These are phyloP conservation scores for Trichoderma asperellum DNA, from an alignment of 2,329 filamentous ascomycete species.

Conservation along the genomic window DNA sequence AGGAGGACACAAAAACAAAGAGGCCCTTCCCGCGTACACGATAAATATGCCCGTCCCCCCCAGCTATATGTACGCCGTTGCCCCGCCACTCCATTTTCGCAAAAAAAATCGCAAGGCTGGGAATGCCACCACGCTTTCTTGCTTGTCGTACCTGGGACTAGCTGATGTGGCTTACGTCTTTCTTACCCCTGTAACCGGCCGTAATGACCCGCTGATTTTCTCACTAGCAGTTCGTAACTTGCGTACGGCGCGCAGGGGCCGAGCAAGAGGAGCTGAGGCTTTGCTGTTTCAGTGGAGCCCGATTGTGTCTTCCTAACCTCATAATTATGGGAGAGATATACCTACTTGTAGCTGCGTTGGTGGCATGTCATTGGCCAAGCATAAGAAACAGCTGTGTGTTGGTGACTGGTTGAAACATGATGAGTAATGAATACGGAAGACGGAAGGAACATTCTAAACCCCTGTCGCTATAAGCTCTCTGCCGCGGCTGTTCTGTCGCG, in stretches of 20 bases:
- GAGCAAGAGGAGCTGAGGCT: background rate
- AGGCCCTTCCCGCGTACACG: background rate
- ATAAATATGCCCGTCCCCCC: background rate
- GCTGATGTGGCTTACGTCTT: conserved; percentile 12
- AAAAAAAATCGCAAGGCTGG: conserved; percentile 44
- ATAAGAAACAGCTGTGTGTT: background rate
- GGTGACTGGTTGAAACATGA: background rate
- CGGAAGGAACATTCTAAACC: background rate
- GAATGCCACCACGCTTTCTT: conserved; percentile 6
- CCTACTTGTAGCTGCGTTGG: background rate
- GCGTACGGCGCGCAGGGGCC: background rate
- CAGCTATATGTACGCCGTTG: conserved; percentile 48
- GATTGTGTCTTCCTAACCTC: conserved; percentile 8
- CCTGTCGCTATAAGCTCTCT: background rate
- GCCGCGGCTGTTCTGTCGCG: background rate
- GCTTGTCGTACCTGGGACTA: conserved; percentile 13
- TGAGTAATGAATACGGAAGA: background rate
- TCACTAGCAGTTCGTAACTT: background rate
- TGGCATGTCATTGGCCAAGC: conserved; percentile 1
- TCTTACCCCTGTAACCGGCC: background rate
- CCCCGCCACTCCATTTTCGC: conserved; percentile 51
- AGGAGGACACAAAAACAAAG: conserved; percentile 3
- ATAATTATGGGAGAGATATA: background rate
- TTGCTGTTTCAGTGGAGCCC: conserved; percentile 13
- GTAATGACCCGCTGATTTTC: background rate